A percentile compares a stretch with the other conserved stretches of the same genome.
Conservation (phyloP, 192 early-diverging fungal species). For the Backusella morwellensis region DNA sequence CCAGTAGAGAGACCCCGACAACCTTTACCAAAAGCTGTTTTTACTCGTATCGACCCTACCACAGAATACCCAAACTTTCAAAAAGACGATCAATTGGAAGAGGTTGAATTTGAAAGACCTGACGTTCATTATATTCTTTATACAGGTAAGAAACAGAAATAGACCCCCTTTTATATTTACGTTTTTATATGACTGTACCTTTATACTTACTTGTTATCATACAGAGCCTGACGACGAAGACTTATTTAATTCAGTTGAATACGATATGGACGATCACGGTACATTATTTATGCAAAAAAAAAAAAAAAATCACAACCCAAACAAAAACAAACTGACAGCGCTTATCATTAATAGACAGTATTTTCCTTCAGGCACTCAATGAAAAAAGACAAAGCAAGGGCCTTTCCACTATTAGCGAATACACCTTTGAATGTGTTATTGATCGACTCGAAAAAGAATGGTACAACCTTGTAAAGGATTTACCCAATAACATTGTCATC, state of each 20-base stretch:
- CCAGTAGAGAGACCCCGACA: no score
- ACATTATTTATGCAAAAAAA: slow-evolving; percentile 2
- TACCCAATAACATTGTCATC: slow-evolving; percentile 56
- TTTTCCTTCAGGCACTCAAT: slow-evolving; percentile 74
- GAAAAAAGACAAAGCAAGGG: slow-evolving; percentile 52
- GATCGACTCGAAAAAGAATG: slow-evolving; percentile 95
- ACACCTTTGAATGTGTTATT: slow-evolving; percentile 82
- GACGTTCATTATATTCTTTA: slow-evolving; percentile 71
- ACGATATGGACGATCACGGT: slow-evolving; percentile 98
- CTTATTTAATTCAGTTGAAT: slow-evolving; percentile 74
- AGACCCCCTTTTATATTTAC: no score
- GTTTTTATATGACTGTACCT: no score
- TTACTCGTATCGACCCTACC: no score
- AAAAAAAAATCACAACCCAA: not conserved
- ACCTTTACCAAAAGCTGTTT: no score
- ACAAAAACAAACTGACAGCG: not conserved
- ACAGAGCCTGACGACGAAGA: slow-evolving; percentile 57
- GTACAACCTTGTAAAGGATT: slow-evolving; percentile 76
- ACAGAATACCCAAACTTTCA: not conserved
- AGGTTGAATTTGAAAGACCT: slow-evolving; percentile 42
- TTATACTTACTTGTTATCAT: not conserved
- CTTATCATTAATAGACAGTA: slow-evolving; percentile 51
- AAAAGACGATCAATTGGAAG: not conserved
- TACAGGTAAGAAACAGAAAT: slow-evolving; percentile 38
- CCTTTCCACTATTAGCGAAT: slow-evolving; percentile 45